These are phyloP conservation scores for Colletotrichum acutatum DNA, from an alignment of 2,329 filamentous ascomycete genomes.

Conservation along the genomic window DNA sequence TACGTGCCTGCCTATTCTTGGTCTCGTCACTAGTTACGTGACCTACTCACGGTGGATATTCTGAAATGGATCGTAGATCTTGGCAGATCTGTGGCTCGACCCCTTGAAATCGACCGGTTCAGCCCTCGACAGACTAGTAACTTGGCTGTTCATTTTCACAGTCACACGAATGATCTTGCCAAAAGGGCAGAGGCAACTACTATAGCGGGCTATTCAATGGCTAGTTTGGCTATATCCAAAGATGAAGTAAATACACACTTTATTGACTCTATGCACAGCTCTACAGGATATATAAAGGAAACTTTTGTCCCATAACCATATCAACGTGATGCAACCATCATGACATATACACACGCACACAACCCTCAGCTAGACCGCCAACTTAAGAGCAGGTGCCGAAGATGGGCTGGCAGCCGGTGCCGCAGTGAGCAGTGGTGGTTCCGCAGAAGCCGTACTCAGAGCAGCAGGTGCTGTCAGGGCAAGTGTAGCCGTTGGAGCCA, in stretches of 20 bases:
- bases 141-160: too few species aligned
- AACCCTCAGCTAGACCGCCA: background rate
- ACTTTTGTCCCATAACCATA: background rate
- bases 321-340: background rate
- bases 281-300: conserved; percentile 10
- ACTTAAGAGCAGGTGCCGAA: conserved; percentile 29
- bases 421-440: conserved; percentile 36
- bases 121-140: too few species aligned
- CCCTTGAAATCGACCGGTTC: too few species aligned
- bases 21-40: too few species aligned
- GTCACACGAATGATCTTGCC: too few species aligned
- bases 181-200: too few species aligned
- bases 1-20: too few species aligned
- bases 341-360: background rate
- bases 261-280: conserved; percentile 16
- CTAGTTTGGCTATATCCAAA: conserved; percentile 5
- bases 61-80: too few species aligned
- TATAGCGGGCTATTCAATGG: background rate
- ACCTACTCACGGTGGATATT: too few species aligned
- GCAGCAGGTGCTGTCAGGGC: conserved; percentile 35
- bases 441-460: conserved; percentile 38
- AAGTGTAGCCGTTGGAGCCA: conserved; percentile 23
- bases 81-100: too few species aligned
- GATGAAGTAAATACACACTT: conserved; percentile 20
- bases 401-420: conserved; percentile 30